Base-by-base conservation (phyloP, 2,329 filamentous ascomycete species). In the Venturia asperata region DNA sequence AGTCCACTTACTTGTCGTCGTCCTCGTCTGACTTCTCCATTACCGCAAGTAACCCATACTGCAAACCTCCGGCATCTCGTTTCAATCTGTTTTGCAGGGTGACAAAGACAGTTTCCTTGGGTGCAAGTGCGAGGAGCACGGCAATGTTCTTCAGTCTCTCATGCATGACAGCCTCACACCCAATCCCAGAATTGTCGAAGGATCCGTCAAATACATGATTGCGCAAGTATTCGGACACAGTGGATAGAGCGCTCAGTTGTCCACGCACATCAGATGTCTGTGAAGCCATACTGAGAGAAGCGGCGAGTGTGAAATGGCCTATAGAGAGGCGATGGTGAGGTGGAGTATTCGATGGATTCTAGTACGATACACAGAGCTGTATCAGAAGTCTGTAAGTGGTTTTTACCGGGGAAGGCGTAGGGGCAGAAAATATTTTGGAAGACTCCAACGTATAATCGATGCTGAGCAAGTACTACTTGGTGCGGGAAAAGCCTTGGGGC, bases 81-180 rank as follows among this genome's bases (percentile, higher is more conserved):
- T 27, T 61, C 39, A 45, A 27, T 5, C 24, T 30, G 10, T 61
- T 61, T n/a, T 45, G 60, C 6, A 42, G 5, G 11, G 39, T 30
- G 42, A 39, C 37, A 17, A 61, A 42, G 39, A 61, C 60, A 13
- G 60, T 61, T 42, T 61, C 60, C 6, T 41, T 27, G 1, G 60
- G 60, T n/a, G 30, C 9, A 39, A 42, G 60, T 45, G 60, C 60
- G 34, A 61, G 60, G 39, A 61, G 60, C 39, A 41, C 5, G 17
- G 60, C 60, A 19, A 61, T 42, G 37, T 61, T 42, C 39, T 45
- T 34, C n/a, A 61, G 15, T 24, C 21, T 45, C 13, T 42, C 37
- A n/a, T 24, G 13, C 13, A n/a, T 3, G 15, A 9, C 9, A 45
- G 30, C 21, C 37, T 61, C 37, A 61, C 19, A 42, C 5, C 60